Conservation (phyloP, 495 filamentous ascomycete species). For the Peziza echinospora region DNA sequence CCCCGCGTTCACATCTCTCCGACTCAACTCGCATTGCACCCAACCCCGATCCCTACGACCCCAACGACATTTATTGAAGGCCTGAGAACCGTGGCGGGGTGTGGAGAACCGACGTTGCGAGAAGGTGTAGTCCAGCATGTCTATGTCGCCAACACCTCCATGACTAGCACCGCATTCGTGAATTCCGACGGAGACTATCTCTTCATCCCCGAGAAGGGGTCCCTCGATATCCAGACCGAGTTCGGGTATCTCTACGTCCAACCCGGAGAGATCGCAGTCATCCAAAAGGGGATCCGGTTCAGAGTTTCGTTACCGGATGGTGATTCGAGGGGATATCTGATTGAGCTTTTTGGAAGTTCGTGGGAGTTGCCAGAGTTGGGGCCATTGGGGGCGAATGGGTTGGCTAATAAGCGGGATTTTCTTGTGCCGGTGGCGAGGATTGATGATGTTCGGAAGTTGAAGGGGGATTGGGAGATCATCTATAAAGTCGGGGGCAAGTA, state of each 20-base stretch:
- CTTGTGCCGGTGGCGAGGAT: conserved; percentile 70
- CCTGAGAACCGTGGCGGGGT: conserved; percentile 60
- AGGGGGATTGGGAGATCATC: conserved; percentile 35
- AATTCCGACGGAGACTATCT: conserved; percentile 74
- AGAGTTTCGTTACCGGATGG: conserved; percentile 38
- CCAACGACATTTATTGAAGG: too few relatives aligned
- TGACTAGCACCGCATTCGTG: conserved; percentile 59
- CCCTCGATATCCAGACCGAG: conserved; percentile 63
- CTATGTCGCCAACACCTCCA: conserved; percentile 61
- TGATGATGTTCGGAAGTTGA: conserved; percentile 40
- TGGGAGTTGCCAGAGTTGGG: conserved; percentile 71
- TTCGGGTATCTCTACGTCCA: conserved; percentile 59
- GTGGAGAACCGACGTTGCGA: conserved; percentile 65
- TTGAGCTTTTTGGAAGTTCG: conserved; percentile 62
- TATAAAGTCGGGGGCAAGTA: conserved; percentile 65
- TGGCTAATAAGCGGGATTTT: conserved; percentile 79
- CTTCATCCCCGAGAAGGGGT: conserved; percentile 65
- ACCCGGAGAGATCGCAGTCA: conserved; percentile 73
- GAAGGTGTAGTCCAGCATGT: conserved; percentile 60
- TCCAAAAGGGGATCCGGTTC: conserved; percentile 66
- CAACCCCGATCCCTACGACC: too few relatives aligned
- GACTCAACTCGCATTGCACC: conserved; percentile 72
- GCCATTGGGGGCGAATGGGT: conserved; percentile 68
- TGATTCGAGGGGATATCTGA: conserved; percentile 54
- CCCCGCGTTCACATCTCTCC: conserved; percentile 49